These are phyloP conservation scores for Fusarium protoensiforme DNA, from an alignment of 2,329 filamentous ascomycete genomes.

Conservation along the genomic window DNA sequence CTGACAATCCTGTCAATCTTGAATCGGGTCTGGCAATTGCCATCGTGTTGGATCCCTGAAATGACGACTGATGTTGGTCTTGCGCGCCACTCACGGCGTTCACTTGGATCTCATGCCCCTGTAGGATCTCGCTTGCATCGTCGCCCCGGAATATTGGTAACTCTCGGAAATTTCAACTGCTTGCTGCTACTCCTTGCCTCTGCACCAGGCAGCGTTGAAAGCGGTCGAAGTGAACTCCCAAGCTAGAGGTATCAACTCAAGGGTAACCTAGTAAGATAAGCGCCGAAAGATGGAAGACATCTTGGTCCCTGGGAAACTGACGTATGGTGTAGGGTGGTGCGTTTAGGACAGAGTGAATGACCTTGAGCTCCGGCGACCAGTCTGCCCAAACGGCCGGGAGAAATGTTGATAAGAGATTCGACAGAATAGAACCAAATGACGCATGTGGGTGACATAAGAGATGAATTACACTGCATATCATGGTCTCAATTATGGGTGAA, in stretches of 20 bases:
- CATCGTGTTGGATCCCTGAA: background rate
- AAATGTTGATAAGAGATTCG: background rate
- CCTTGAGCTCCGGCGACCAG: background rate
- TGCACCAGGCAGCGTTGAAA: background rate
- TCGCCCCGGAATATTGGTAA: background rate
- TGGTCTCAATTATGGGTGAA: background rate
- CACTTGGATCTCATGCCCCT: background rate
- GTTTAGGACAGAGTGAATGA: background rate
- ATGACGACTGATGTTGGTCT: background rate
- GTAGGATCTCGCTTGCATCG: background rate
- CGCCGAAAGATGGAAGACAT: background rate
- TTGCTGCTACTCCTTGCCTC: background rate
- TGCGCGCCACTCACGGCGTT: background rate
- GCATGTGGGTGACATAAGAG: background rate
- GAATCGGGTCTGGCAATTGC: background rate
- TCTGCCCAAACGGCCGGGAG: background rate
- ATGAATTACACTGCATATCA: background rate
- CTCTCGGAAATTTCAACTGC: background rate
- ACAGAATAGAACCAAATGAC: background rate
- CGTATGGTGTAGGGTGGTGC: background rate
- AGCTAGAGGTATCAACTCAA: background rate
- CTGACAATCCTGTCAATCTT: background rate
- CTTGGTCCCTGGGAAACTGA: background rate
- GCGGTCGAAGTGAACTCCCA: background rate
- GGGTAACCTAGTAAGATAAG: background rate